A percentile compares a stretch with the other conserved stretches of the same genome.
phyloP scores from a whole-genome alignment of 2,329 filamentous ascomycete species.

The Metarhizium rileyi region DNA sequence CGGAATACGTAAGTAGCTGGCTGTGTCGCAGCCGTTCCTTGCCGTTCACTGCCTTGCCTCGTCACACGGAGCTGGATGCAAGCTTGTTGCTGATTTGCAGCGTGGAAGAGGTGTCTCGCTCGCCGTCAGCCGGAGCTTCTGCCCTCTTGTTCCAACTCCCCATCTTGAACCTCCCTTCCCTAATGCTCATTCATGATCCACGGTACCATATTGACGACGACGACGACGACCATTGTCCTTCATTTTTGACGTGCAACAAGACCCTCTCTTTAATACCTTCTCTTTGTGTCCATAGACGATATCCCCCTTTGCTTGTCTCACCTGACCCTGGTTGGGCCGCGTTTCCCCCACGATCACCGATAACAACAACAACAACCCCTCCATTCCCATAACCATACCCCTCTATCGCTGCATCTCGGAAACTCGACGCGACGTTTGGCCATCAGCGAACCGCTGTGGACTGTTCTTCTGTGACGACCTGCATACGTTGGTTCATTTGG shows the following conservation, averaged over 20 bases:
- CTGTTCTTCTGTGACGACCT: neutral
- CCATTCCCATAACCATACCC: slow-evolving; percentile 5
- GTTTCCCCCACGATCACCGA: slow-evolving; percentile 1
- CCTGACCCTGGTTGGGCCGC: slow-evolving; percentile 2
- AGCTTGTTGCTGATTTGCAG: neutral
- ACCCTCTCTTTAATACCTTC: neutral
- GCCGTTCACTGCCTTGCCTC: neutral
- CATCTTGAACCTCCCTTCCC: slow-evolving; percentile 2
- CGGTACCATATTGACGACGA: slow-evolving; percentile 4
- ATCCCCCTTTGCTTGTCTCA: neutral
- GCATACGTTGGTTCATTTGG: neutral
- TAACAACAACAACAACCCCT: slow-evolving; percentile 7
- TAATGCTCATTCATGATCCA: slow-evolving; percentile 1
- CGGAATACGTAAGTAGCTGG: no score
- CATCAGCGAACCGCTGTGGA: neutral
- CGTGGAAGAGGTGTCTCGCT: slow-evolving; percentile 7
- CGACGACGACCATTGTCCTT: slow-evolving; percentile 2
- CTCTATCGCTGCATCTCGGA: slow-evolving; percentile 5
- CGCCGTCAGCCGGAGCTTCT: slow-evolving; percentile 2
- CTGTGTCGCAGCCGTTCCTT: neutral
- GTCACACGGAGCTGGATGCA: neutral
- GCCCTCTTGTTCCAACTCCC: neutral
- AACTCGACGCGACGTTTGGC: slow-evolving; percentile 2
- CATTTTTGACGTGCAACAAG: neutral
- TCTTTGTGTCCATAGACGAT: neutral